phyloP scores from a whole-genome alignment of 2,329 filamentous ascomycete species.

The Diaporthe capsici region DNA sequence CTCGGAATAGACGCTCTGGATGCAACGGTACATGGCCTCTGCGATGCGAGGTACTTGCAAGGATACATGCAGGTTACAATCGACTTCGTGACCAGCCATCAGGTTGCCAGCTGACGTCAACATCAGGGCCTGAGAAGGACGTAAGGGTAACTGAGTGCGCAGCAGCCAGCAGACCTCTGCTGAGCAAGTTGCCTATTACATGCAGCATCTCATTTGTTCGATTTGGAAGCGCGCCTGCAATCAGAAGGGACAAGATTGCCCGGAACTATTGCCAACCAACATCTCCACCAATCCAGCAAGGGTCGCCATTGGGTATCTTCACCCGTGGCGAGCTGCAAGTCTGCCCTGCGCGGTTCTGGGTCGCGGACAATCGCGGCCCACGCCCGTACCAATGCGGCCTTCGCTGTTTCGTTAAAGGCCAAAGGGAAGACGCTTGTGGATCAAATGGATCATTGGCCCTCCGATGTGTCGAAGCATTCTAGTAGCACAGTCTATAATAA shows the following conservation, averaged over 20 bases:
- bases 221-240: not conserved
- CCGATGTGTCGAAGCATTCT: slow-evolving; percentile 8
- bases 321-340: not conserved
- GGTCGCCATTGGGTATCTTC: not conserved
- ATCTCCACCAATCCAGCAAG: not conserved
- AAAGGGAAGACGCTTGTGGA: not conserved
- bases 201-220: not conserved
- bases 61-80: slow-evolving; percentile 5
- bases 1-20: slow-evolving; percentile 7
- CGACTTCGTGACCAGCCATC: not conserved
- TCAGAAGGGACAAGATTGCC: not conserved
- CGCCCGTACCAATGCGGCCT: not conserved
- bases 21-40: slow-evolving; percentile 23
- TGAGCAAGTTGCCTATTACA: not conserved
- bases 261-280: not conserved
- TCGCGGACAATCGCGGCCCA: not conserved
- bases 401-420: not conserved
- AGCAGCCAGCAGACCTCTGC: not conserved
- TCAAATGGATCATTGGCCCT: not conserved
- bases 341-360: not conserved
- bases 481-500: not conserved
- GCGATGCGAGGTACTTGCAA: slow-evolving; percentile 1
- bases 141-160: not conserved
- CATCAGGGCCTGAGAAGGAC: not conserved
- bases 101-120: not conserved